phyloP scores from a whole-genome alignment of 2,329 filamentous ascomycete species.

The Sporothrix phasma region DNA sequence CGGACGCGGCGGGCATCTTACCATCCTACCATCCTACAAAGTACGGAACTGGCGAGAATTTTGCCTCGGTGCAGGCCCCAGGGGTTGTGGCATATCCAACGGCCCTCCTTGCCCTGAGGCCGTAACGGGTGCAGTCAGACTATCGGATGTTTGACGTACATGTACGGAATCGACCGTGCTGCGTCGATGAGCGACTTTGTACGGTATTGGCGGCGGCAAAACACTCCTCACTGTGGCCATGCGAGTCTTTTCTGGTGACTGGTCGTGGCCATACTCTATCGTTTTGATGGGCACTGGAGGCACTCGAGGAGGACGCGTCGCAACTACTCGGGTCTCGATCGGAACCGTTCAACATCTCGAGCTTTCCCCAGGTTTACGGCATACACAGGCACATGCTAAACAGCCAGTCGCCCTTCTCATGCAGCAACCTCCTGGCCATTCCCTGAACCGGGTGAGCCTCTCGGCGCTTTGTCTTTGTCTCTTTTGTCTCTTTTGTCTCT shows the following conservation, averaged over 20 bases:
- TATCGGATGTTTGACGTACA: constrained; percentile 12
- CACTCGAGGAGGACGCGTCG: too few relatives aligned
- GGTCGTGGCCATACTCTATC: too few relatives aligned
- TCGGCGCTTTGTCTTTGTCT: too few relatives aligned
- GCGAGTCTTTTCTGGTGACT: too few relatives aligned
- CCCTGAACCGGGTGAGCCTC: background rate
- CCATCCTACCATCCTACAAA: too few relatives aligned
- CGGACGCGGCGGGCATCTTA: constrained; percentile 5
- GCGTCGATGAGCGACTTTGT: background rate
- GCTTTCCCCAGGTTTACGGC: background rate
- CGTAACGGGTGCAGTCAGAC: background rate
- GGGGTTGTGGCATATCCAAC: background rate
- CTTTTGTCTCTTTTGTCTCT: background rate
- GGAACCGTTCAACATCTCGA: background rate
- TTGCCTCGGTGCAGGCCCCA: too few relatives aligned
- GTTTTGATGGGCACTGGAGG: too few relatives aligned
- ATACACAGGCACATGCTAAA: background rate
- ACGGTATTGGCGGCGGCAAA: background rate
- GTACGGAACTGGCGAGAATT: constrained; percentile 8
- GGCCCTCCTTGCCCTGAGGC: background rate
- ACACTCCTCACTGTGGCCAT: too few relatives aligned
- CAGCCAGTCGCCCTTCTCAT: background rate
- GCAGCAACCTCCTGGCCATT: background rate
- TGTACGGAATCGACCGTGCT: too few relatives aligned
- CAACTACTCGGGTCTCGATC: too few relatives aligned